Percentiles rank a stretch among this genome's conserved stretches.
phyloP scores from a whole-genome alignment of 1,139 yeast species.

The Kodamaea plutei region DNA sequence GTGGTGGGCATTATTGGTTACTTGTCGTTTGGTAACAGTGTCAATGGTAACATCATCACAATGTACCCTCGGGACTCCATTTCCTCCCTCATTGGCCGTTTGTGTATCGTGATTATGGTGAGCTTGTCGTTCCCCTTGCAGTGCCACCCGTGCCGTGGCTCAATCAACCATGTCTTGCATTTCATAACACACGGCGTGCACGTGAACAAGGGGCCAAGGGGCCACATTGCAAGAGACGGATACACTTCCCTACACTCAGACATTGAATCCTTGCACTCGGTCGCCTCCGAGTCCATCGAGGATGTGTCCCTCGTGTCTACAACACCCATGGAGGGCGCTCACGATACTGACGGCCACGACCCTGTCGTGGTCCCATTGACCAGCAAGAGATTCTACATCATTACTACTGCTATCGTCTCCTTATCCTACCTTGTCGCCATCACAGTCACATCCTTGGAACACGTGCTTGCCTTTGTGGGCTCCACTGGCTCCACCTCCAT shows the following conservation, averaged over 20 bases:
- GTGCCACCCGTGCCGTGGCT: conserved; percentile 75
- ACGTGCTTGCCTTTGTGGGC: conserved; percentile 88
- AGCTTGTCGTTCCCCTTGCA: conserved; percentile 69
- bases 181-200: conserved; percentile 36
- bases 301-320: conserved; percentile 42
- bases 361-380: conserved; percentile 52
- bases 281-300: conserved; percentile 16
- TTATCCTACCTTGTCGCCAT: conserved; percentile 72
- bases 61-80: conserved; percentile 59
- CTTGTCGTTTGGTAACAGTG: conserved; percentile 74
- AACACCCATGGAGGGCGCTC: conserved; percentile 49
- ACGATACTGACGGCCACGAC: conserved; percentile 47
- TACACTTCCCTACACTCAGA: conserved; percentile 15
- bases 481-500: conserved; percentile 94
- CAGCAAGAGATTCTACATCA: conserved; percentile 49
- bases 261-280: conserved; percentile 15
- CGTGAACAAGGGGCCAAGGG: conserved; percentile 5
- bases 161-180: conserved; percentile 63
- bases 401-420: conserved; percentile 62
- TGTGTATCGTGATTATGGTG: conserved; percentile 67
- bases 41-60: conserved; percentile 65
- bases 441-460: conserved; percentile 73
- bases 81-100: conserved; percentile 62
- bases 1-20: conserved; percentile 82
- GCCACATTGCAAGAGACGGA: conserved; percentile 11